Conservation (phyloP, 345 rosid genomes). For the Gossypium stocksii region DNA sequence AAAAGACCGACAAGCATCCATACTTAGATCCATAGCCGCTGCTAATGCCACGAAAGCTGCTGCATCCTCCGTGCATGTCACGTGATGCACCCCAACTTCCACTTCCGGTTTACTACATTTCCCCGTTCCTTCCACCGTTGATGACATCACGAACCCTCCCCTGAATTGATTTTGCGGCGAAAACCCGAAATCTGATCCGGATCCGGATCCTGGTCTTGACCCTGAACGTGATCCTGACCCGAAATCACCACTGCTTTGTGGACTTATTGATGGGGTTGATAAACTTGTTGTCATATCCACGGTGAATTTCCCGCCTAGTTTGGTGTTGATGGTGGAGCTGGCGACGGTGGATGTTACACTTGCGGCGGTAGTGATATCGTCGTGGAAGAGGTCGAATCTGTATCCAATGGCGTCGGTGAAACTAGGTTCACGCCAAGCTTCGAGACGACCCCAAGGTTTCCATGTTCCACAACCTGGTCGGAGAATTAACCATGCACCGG, state of each 20-base stretch:
- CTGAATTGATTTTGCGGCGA: constrained; percentile 14
- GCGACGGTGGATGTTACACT: constrained; percentile 28
- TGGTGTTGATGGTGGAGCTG: constrained; percentile 50
- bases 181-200: constrained; percentile 61
- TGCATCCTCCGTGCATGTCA: constrained; percentile 96
- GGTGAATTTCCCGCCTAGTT: constrained; percentile 68
- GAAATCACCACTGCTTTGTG: constrained; percentile 79
- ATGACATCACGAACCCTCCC: constrained; percentile 85
- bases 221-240: constrained; percentile 47
- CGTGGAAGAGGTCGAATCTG: constrained; percentile 71
- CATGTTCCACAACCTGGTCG: constrained; percentile 72
- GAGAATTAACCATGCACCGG: constrained; percentile 92
- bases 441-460: constrained; percentile 96
- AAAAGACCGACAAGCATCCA: constrained; percentile 83
- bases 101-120: constrained; percentile 58
- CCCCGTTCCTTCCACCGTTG: constrained; percentile 63
- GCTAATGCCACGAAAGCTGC: constrained; percentile 90
- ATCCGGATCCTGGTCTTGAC: constrained; percentile 54
- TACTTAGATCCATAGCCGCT: constrained; percentile 94
- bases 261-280: constrained; percentile 56
- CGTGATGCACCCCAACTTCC: constrained; percentile 85
- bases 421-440: constrained; percentile 76
- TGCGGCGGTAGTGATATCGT: constrained; percentile 33
- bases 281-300: constrained; percentile 60
- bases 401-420: constrained; percentile 56